These are phyloP conservation scores for Talaromyces wortmannii DNA, from an alignment of 495 filamentous ascomycete genomes.

Conservation along the genomic window DNA sequence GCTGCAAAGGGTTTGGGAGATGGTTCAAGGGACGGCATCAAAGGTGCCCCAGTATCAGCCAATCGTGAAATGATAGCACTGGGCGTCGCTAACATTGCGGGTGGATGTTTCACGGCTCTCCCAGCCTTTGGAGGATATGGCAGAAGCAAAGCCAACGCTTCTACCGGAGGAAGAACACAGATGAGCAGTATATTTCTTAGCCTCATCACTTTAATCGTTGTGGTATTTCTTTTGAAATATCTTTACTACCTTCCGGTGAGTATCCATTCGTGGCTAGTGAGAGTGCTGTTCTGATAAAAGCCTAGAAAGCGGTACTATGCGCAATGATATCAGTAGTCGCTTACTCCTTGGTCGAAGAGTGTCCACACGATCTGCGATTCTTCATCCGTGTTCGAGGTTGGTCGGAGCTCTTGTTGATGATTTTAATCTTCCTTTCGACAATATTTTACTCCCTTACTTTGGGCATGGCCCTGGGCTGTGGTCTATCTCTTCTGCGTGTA, in stretches of 20 bases:
- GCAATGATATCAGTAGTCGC: constrained; percentile 95
- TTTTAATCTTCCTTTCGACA: constrained; percentile 82
- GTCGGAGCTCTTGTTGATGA: constrained; percentile 79
- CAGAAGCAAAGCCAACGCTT: constrained; percentile 87
- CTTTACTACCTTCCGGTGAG: constrained; percentile 90
- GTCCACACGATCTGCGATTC: constrained; percentile 83
- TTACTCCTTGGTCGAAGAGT: constrained; percentile 91
- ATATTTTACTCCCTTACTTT: constrained; percentile 83
- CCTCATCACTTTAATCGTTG: constrained; percentile 71
- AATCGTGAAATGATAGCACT: constrained; percentile 94
- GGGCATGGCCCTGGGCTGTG: constrained; percentile 85
- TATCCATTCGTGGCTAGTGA: constrained; percentile 6
- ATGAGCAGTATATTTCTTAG: constrained; percentile 85
- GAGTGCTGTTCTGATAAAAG: neutral
- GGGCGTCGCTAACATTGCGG: constrained; percentile 81
- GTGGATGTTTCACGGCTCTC: constrained; percentile 84
- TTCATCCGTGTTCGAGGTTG: constrained; percentile 81
- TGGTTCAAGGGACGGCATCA: constrained; percentile 49
- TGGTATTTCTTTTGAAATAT: constrained; percentile 78
- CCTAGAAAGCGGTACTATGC: constrained; percentile 83
- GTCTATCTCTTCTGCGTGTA: constrained; percentile 79
- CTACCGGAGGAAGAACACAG: constrained; percentile 85
- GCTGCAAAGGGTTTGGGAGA: constrained; percentile 85
- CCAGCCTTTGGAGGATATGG: constrained; percentile 97
- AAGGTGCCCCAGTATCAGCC: constrained; percentile 73